Conservation (phyloP, 176 grass and related monocot genomes). For the Canna indica region DNA sequence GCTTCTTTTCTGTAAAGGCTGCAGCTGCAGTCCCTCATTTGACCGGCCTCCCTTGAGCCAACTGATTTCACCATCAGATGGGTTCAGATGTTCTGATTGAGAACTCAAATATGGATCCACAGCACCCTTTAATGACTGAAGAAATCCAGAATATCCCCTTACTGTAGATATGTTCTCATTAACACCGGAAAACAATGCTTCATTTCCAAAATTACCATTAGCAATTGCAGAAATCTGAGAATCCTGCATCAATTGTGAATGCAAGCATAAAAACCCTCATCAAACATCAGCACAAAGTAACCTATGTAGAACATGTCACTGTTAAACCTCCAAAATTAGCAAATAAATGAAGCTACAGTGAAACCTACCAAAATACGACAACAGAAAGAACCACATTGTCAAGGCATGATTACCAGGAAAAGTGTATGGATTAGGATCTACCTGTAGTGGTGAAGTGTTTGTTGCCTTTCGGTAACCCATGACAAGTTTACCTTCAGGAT, state of each 20-base stretch:
- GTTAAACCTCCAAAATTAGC: slow-evolving; percentile 1
- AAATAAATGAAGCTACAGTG: not conserved
- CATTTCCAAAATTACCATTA: slow-evolving; percentile 61
- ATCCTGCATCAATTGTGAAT: slow-evolving; percentile 41
- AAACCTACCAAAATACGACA: not conserved
- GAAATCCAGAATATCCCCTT: slow-evolving; percentile 77
- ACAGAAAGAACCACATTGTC: not conserved
- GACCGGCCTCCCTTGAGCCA: slow-evolving; percentile 47
- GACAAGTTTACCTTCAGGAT: slow-evolving; percentile 97
- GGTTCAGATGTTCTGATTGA: slow-evolving; percentile 42
- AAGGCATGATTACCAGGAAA: not conserved
- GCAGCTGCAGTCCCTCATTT: slow-evolving; percentile 50
- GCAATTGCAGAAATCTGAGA: slow-evolving; percentile 97
- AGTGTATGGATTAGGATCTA: slow-evolving; percentile 20
- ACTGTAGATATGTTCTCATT: slow-evolving; percentile 60
- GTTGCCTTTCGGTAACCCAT: slow-evolving; percentile 98
- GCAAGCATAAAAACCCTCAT: slow-evolving; percentile 19
- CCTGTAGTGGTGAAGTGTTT: slow-evolving; percentile 71
- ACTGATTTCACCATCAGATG: slow-evolving; percentile 55
- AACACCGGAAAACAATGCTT: slow-evolving; percentile 59
- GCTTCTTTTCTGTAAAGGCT: slow-evolving; percentile 69
- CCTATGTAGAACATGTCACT: not conserved
- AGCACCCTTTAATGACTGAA: slow-evolving; percentile 63
- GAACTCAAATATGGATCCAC: slow-evolving; percentile 49
- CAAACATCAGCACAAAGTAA: not conserved